Evolutionary conservation across 2,329 filamentous ascomycete genomes (phyloP).

Genomic region (Colletotrichum sp.): DNA sequence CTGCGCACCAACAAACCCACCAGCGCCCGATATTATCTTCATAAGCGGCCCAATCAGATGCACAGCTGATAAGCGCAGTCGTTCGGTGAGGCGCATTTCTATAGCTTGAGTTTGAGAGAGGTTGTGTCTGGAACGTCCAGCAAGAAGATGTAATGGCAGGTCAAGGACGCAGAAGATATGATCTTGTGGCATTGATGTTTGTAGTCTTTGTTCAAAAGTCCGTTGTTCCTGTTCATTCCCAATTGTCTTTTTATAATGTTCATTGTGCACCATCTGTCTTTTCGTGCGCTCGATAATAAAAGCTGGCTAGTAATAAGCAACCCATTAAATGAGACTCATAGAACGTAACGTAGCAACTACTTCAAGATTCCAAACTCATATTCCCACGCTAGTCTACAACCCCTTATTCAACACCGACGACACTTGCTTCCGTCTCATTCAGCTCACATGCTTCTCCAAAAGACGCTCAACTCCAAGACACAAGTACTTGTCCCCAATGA

Average conservation of each 20-base stretch:
- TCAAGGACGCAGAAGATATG: background rate
- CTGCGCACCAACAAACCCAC: background rate
- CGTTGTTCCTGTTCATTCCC: background rate
- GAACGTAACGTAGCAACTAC: background rate
- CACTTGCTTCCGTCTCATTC: background rate
- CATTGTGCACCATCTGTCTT: background rate
- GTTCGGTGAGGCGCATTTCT: background rate
- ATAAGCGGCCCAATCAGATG: background rate
- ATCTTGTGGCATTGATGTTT: background rate
- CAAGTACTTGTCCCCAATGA: background rate
- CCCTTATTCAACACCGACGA: background rate
- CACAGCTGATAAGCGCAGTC: background rate
- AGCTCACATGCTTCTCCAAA: background rate
- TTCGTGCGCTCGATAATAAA: background rate
- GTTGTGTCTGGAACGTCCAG: background rate
- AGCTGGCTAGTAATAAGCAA: background rate
- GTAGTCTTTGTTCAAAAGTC: background rate
- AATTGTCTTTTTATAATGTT: background rate
- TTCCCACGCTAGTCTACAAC: background rate
- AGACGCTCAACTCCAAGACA: background rate
- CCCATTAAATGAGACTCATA: background rate
- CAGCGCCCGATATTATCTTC: background rate
- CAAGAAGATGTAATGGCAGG: background rate
- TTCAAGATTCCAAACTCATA: background rate
- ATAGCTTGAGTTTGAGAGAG: background rate